Conservation (phyloP, 768 basidiomycete genomes). For the Boletus insuetus region DNA sequence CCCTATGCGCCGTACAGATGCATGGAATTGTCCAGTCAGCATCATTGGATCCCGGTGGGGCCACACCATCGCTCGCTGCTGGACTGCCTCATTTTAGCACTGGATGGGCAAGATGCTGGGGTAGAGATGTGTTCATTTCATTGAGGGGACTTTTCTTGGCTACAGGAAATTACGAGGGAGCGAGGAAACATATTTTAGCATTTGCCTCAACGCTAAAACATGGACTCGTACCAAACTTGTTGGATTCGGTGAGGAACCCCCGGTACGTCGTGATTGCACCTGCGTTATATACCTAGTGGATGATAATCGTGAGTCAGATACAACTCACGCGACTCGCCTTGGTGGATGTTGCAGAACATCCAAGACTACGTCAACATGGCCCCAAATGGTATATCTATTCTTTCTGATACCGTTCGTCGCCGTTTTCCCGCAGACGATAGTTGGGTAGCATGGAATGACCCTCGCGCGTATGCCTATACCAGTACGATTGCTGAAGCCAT, state of each 20-base stretch:
- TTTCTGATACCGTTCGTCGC: conserved; percentile 82
- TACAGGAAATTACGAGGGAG: conserved; percentile 84
- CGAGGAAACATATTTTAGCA: conserved; percentile 86
- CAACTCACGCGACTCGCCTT: conserved; percentile 96
- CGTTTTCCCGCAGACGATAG: conserved; percentile 93
- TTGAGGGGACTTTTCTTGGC: conserved; percentile 90
- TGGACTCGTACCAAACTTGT: conserved; percentile 91
- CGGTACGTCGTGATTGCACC: conserved; percentile 44
- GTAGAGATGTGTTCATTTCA: conserved; percentile 92
- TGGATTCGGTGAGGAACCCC: conserved; percentile 85
- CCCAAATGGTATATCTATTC: conserved; percentile 78
- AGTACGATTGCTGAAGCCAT: conserved; percentile 91
- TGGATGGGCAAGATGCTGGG: conserved; percentile 97
- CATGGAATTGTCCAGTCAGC: conserved; percentile 88
- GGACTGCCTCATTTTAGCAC: conserved; percentile 92
- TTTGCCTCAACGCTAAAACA: conserved; percentile 94
- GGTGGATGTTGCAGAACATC: conserved; percentile 99
- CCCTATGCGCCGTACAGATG: conserved; percentile 85
- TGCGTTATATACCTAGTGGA: not conserved
- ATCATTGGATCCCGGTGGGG: conserved; percentile 70
- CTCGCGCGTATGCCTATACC: conserved; percentile 75
- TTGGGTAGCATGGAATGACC: conserved; percentile 91
- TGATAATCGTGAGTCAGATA: conserved; percentile 46
- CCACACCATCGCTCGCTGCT: conserved; percentile 84
- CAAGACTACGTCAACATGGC: conserved; percentile 87